Evolutionary conservation across 2,329 filamentous ascomycete genomes (phyloP).

Genomic region (Talaromyces albobiverticillius): DNA sequence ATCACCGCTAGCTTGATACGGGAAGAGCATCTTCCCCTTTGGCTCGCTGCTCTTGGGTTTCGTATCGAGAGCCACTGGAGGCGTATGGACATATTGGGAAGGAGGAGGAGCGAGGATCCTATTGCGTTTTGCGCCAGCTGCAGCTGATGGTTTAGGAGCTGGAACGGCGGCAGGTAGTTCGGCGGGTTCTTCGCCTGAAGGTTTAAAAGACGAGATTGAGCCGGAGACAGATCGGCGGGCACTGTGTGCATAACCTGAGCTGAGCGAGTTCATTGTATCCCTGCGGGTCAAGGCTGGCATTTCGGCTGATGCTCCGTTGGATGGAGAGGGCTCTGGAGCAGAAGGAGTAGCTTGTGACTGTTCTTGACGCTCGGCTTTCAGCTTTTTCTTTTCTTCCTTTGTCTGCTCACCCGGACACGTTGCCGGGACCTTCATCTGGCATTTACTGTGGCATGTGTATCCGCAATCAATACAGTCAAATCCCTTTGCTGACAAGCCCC

Average conservation of each 20-base stretch:
- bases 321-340: slow-evolving; percentile 33
- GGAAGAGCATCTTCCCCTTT: slow-evolving; percentile 84
- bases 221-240: slow-evolving; percentile 73
- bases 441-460: slow-evolving; percentile 98
- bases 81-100: slow-evolving; percentile 69
- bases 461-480: slow-evolving; percentile 96
- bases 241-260: slow-evolving; percentile 80
- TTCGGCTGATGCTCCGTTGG: slow-evolving; percentile 47
- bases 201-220: slow-evolving; percentile 48
- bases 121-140: slow-evolving; percentile 51
- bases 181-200: slow-evolving; percentile 35
- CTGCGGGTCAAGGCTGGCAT: slow-evolving; percentile 69
- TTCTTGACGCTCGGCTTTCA: slow-evolving; percentile 82
- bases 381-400: slow-evolving; percentile 93
- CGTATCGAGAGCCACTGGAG: slow-evolving; percentile 48
- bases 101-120: slow-evolving; percentile 87
- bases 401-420: slow-evolving; percentile 91
- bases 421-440: slow-evolving; percentile 96
- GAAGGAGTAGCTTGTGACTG: slow-evolving; percentile 60
- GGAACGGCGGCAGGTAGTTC: slow-evolving; percentile 33
- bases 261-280: slow-evolving; percentile 87
- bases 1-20: slow-evolving; percentile 74
- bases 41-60: slow-evolving; percentile 50
- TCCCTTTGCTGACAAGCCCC: slow-evolving; percentile 93
- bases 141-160: slow-evolving; percentile 26